phyloP scores from a whole-genome alignment of 192 early-diverging fungal genomes.

The Thamnidium elegans region DNA sequence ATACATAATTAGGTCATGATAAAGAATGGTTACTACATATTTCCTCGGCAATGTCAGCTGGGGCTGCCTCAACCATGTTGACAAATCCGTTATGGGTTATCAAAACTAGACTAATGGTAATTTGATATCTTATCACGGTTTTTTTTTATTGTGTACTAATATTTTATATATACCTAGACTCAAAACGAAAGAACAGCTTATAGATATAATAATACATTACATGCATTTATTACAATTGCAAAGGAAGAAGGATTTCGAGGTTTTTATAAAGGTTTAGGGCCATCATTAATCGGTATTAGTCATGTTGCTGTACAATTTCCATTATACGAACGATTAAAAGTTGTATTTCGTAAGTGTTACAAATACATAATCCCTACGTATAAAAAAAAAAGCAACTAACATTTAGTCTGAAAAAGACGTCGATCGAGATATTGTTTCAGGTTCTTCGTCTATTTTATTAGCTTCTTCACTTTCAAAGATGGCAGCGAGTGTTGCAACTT shows the following conservation, averaged over 20 bases:
- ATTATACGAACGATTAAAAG: constrained; percentile 89
- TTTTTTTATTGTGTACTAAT: too few relatives aligned
- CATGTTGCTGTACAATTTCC: constrained; percentile 97
- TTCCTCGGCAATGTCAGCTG: constrained; percentile 81
- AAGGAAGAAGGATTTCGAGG: constrained; percentile 73
- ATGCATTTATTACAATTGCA: constrained; percentile 82
- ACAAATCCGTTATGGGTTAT: constrained; percentile 95
- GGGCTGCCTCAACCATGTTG: constrained; percentile 68
- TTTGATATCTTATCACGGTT: neutral
- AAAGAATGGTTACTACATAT: constrained; percentile 67
- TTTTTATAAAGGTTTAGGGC: constrained; percentile 93
- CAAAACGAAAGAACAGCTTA: constrained; percentile 75
- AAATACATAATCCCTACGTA: neutral
- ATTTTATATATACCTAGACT: constrained; percentile 57
- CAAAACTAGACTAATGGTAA: constrained; percentile 85
- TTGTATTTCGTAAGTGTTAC: constrained; percentile 50
- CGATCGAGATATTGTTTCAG: constrained; percentile 18
- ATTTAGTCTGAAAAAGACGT: neutral
- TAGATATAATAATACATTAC: constrained; percentile 74
- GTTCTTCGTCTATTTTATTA: constrained; percentile 61
- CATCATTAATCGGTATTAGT: constrained; percentile 84
- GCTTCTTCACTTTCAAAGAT: constrained; percentile 88
- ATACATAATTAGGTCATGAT: constrained; percentile 31
- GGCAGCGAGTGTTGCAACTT: constrained; percentile 85
- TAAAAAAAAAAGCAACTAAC: neutral